A percentile compares a stretch with the other conserved stretches of the same genome.
phyloP scores from a whole-genome alignment of 2,329 filamentous ascomycete genomes.

The Lizonia empirigonia region DNA sequence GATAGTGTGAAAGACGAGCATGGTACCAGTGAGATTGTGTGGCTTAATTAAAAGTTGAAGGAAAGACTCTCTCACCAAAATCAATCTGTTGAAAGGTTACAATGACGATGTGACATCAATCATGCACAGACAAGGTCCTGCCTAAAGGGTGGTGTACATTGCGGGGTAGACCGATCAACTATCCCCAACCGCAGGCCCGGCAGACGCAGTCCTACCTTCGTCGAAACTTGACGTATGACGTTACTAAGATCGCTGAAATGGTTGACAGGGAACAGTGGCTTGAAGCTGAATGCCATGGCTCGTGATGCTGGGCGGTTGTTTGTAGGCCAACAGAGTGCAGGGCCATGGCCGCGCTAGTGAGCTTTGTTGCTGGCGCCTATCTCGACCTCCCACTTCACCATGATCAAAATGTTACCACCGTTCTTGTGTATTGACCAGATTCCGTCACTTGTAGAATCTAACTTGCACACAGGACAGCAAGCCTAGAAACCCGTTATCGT shows the following conservation, averaged over 20 bases:
- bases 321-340: too few species aligned
- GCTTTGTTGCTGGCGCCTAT: too few species aligned
- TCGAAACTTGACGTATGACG: background rate
- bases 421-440: too few species aligned
- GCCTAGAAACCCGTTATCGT: too few species aligned
- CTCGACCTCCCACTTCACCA: too few species aligned
- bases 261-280: background rate
- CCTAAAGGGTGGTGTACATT: background rate
- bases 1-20: background rate
- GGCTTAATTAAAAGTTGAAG: background rate
- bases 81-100: background rate
- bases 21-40: background rate
- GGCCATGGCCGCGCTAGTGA: too few species aligned
- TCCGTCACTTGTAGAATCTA: too few species aligned
- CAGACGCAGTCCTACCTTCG: background rate
- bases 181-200: background rate
- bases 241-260: background rate
- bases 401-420: too few species aligned
- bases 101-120: background rate
- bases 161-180: background rate
- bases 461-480: too few species aligned
- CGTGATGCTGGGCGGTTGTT: background rate
- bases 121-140: too few species aligned
- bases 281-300: background rate
- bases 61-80: background rate